Conservation (phyloP, 495 filamentous ascomycete genomes). For the Polyplosphaeria fusca region DNA sequence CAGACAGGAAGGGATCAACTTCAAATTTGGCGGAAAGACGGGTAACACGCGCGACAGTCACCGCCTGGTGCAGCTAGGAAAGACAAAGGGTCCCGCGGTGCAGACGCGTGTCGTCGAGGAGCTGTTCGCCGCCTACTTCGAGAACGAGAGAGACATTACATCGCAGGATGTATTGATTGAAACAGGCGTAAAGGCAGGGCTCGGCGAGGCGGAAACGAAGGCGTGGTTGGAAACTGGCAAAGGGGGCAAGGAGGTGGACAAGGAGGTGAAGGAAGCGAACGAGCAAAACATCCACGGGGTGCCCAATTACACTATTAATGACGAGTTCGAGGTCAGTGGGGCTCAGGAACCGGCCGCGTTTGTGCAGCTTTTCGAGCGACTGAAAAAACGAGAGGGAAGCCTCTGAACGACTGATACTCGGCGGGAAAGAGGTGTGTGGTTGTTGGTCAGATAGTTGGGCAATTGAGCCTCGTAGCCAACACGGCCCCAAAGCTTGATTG, state of each 20-base stretch:
- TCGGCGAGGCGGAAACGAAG: slow-evolving; percentile 58
- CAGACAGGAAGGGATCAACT: slow-evolving; percentile 63
- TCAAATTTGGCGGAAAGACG: slow-evolving; percentile 67
- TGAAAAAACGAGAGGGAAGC: slow-evolving; percentile 34
- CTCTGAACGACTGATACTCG: no score
- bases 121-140: slow-evolving; percentile 72
- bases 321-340: slow-evolving; percentile 38
- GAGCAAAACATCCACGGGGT: slow-evolving; percentile 62
- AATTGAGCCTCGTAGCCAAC: no score
- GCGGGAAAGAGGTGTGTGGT: no score
- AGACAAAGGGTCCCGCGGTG: slow-evolving; percentile 51
- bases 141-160: slow-evolving; percentile 75
- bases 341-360: slow-evolving; percentile 43
- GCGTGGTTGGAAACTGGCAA: slow-evolving; percentile 60
- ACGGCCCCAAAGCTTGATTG: no score
- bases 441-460: no score
- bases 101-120: slow-evolving; percentile 65
- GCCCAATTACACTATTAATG: slow-evolving; percentile 61
- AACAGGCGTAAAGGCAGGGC: slow-evolving; percentile 61
- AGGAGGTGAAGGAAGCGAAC: slow-evolving; percentile 61
- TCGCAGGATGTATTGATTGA: slow-evolving; percentile 55
- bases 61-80: slow-evolving; percentile 67
- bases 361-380: slow-evolving; percentile 39
- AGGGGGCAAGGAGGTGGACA: slow-evolving; percentile 68
- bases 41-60: slow-evolving; percentile 80